Conservation (phyloP, 75 land plant species). For the Pseudotsuga menziesii region DNA sequence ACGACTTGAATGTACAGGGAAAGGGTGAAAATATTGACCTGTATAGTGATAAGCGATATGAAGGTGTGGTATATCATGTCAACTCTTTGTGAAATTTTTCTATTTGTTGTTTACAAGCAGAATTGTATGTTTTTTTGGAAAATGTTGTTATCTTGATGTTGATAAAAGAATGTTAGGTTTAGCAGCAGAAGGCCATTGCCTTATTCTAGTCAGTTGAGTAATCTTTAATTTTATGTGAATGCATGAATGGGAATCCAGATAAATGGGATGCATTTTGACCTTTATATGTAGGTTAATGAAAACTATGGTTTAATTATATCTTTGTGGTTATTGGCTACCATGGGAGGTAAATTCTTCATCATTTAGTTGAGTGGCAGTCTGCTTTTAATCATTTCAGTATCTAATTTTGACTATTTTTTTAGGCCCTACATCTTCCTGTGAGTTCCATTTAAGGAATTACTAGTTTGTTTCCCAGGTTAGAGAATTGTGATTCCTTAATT, state of each 20-base stretch:
- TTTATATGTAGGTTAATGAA: not conserved
- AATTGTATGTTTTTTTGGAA: too few relatives aligned
- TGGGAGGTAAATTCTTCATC: not conserved
- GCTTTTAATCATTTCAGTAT: not conserved
- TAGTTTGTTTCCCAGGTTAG: not conserved
- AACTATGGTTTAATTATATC: not conserved
- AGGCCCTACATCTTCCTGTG: not conserved
- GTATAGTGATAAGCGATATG: constrained; percentile 95
- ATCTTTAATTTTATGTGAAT: not conserved
- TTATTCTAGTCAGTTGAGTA: too few relatives aligned
- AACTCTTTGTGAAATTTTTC: too few relatives aligned
- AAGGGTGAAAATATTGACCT: constrained; percentile 99
- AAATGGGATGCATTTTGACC: not conserved
- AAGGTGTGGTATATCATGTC: constrained; percentile 22
- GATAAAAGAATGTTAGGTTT: too few relatives aligned
- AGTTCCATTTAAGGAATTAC: not conserved
- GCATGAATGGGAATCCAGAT: not conserved
- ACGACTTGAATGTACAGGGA: constrained; percentile 93
- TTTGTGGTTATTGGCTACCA: not conserved
- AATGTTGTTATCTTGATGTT: too few relatives aligned
- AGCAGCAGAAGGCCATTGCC: too few relatives aligned
- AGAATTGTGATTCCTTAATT: not conserved
- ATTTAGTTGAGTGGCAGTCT: not conserved
- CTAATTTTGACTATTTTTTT: not conserved
- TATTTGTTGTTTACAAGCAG: too few relatives aligned